Base-by-base conservation (phyloP, 139 green algal species). In the Spirogloea muscicola region DNA sequence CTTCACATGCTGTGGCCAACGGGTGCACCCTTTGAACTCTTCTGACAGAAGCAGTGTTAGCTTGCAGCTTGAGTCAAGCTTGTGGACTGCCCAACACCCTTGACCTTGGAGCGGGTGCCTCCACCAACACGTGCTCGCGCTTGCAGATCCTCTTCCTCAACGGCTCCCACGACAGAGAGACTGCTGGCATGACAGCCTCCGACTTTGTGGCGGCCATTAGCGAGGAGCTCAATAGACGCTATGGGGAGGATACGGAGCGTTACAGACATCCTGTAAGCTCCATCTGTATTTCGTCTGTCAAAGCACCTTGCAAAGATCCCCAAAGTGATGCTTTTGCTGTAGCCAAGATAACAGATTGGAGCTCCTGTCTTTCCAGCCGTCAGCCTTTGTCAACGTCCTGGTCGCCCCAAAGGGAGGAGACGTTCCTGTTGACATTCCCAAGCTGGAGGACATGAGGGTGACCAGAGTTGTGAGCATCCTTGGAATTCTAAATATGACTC, bases 61-160 rank as follows among this genome's bases (percentile, higher is more conserved):
- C n/a, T n/a, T n/a, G n/a, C n/a, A n/a, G n/a, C n/a, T n/a, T n/a
- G n/a, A n/a, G n/a, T n/a, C n/a, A n/a, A n/a, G n/a, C n/a, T n/a
- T n/a, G n/a, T n/a, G n/a, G n/a, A n/a, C n/a, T n/a, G n/a, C n/a
- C n/a, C n/a, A n/a, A n/a, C n/a, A n/a, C n/a, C n/a, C n/a, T n/a
- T n/a, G n/a, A n/a, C n/a, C n/a, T n/a, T n/a, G n/a, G n/a, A n/a
- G n/a, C n/a, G n/a, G n/a, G n/a, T n/a, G n/a, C n/a, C n/a, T n/a
- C n/a, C n/a, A n/a, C 82, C 33, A 90, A 91, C 74, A 4, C 48
- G 6, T 25, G 84, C 87, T 40, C 10, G 66, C 10, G 5, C 74
- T 84, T 39, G 33, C 86, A 95, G 88, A 82, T 97, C n/a, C 65
- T 98, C 49, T 64, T 98, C 39, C 81, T 99, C 13, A 99, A 99